Evolutionary conservation across 1,284 basidiomycete genomes (phyloP).

Genomic region (Ganoderma leucocontextum): DNA sequence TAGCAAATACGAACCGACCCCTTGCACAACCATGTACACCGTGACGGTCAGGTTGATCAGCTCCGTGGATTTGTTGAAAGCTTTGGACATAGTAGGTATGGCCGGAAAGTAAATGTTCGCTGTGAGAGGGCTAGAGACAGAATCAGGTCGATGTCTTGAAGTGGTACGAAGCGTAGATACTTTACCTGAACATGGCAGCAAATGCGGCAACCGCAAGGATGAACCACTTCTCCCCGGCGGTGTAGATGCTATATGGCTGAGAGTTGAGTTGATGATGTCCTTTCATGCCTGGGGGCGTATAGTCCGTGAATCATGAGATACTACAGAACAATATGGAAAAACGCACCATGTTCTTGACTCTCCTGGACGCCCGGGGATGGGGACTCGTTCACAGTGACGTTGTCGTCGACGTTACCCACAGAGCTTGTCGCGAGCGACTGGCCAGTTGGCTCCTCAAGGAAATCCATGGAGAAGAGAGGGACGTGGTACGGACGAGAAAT

Average conservation of each 20-base stretch:
- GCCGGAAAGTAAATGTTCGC: constrained; percentile 83
- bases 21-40: constrained; percentile 82
- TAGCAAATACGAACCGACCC: constrained; percentile 55
- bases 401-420: background rate
- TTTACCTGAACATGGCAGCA: constrained; percentile 69
- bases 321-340: background rate
- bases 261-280: background rate
- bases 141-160: background rate
- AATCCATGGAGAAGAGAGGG: background rate
- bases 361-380: background rate
- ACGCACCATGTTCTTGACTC: background rate
- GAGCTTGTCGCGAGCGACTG: background rate
- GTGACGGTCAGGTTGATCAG: constrained; percentile 82
- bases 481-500: background rate
- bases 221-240: constrained; percentile 68
- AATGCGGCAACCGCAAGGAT: constrained; percentile 66
- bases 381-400: background rate
- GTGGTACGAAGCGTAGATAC: background rate
- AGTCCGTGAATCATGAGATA: background rate
- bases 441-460: background rate
- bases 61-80: constrained; percentile 70
- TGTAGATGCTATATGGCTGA: constrained; percentile 62
- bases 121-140: constrained; percentile 64
- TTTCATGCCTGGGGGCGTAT: constrained; percentile 8
- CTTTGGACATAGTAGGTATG: constrained; percentile 69